Evolutionary conservation across 1,284 basidiomycete species (phyloP), one percentile per base, ranked within the genome.

Genomic region (Ceratobasidium sp.): DNA sequence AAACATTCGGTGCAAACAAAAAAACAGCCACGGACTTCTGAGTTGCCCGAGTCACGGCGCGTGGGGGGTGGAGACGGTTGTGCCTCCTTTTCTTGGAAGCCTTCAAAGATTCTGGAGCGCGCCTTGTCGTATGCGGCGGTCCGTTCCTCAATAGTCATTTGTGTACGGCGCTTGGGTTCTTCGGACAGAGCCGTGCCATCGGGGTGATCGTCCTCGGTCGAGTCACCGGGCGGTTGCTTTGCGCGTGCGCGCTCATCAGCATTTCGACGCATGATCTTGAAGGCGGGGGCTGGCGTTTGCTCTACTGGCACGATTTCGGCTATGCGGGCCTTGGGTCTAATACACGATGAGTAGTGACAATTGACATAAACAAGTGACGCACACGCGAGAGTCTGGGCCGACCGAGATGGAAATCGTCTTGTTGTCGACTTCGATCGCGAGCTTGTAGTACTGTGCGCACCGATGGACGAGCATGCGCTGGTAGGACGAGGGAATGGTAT

Each of bases 81-180:
- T 86, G 77, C 87, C 70, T 87, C 86, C 75, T 89, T 90, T 74
- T 89, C 89, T 75, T 90, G 84, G 74, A 91, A 91, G 70, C 79
- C 86, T 84, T 89, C 88, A 79, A 93, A 93, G 73, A 93, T 93
- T 67, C 91, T 85, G 40, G 86, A 87, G 49, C 92, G 86, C 32
- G 91, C 91, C 77, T 90, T 86, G 68, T 91, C 88, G 74, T 93
- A 93, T 13, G 89, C 91, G 1, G 90, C 92, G 75, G 90, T 90
- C 53, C 92, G 87, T 77, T 92, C 87, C 74, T 89, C 88, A 43
- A 93, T 87, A 1, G 91, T 92, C 79, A 86, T 85, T 38, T 83
- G 83, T 75, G 89, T 87, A 47, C 54, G 64, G 62, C 69, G 64
- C 54, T 69, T 71, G 67, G 20, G 20, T 17, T 64, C 60, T 35